Percentiles rank a stretch among this genome's conserved stretches.
phyloP scores from a whole-genome alignment of 2,329 filamentous ascomycete species.

The Stromatinia cepivora region DNA sequence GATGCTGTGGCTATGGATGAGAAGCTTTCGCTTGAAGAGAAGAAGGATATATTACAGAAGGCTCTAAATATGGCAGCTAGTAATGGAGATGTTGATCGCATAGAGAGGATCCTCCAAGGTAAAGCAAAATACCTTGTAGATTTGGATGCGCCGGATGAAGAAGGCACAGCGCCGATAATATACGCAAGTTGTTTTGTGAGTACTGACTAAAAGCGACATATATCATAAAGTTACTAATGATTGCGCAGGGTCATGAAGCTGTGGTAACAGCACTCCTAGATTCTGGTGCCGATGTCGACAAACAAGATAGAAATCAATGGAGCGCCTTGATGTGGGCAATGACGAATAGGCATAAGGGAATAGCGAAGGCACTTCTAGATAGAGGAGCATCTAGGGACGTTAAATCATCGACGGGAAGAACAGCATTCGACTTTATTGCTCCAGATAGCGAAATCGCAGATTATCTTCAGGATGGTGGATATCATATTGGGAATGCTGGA shows the following conservation, averaged over 20 bases:
- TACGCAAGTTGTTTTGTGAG: conserved; percentile 96
- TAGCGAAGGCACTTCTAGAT: conserved; percentile 89
- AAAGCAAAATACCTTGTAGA: conserved; percentile 75
- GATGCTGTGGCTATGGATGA: conserved; percentile 75
- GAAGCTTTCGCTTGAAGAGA: conserved; percentile 73
- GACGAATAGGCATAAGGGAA: conserved; percentile 96
- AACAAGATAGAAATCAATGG: conserved; percentile 95
- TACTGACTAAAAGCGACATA: conserved; percentile 29
- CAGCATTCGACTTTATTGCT: conserved; percentile 92
- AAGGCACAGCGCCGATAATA: conserved; percentile 93
- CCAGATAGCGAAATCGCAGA: conserved; percentile 96
- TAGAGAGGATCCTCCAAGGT: conserved; percentile 73
- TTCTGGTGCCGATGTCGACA: conserved; percentile 85
- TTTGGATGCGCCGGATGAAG: conserved; percentile 84
- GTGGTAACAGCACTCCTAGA: conserved; percentile 83
- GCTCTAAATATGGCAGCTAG: conserved; percentile 92
- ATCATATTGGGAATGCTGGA: conserved; percentile 78
- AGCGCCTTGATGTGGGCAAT: conserved; percentile 99
- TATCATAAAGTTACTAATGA: conserved; percentile 26
- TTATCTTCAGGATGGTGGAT: conserved; percentile 92
- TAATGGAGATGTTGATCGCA: conserved; percentile 85
- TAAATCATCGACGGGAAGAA: conserved; percentile 90
- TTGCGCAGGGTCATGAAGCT: conserved; percentile 73
- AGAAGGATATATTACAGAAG: conserved; percentile 79
- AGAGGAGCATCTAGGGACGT: conserved; percentile 94